Base-by-base conservation (phyloP, 2,329 filamentous ascomycete species). In the Exophiala lecanii-corni region DNA sequence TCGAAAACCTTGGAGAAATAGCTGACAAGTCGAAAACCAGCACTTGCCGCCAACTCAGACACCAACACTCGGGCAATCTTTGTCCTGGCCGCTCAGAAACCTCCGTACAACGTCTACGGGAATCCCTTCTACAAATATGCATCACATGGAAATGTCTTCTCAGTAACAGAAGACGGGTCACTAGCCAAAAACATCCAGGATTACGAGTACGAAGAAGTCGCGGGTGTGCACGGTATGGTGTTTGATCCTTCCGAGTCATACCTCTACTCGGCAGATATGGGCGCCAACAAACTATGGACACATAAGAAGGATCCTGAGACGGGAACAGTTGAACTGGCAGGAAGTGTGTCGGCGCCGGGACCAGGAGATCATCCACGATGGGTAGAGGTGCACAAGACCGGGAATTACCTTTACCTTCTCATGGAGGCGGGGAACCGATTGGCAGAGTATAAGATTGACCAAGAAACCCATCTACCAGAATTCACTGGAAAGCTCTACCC, bases 21-120 rank as follows among this genome's bases (percentile, higher is more conserved):
- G n/a, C 32, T 18, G 15, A 21, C 43, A 46, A 34, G 33, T n/a
- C 34, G 33, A 13, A 20, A 46, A 28, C 19, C 58, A 88, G 84
- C 81, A 47, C 73, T 74, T 56, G 86, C 88, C 38, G 74, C 79
- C 55, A 78, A 78, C 51, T 63, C 76, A 47, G 76, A 82, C 39
- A 87, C 86, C 47, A 89, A 89, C 66, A 94, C 88, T 4, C 81
- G 88, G 50, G 88, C 88, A 57, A 94, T 94, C 65, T 94, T 94
- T 70, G 76, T 91, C 45, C 79, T 94, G 38, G 84, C 88, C 20
- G 85, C 86, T 16, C 76, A 81, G 55, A 77, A 86, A 57, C 75
- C 86, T 1, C 88, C 88, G 0, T 86, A 88, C 64, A 79, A 78
- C 56, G 85, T 94, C 50, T 94, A 94, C 67, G 86, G 85, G 63